phyloP scores from a whole-genome alignment of 2,329 filamentous ascomycete species.

The Pestalotiopsis sp. region DNA sequence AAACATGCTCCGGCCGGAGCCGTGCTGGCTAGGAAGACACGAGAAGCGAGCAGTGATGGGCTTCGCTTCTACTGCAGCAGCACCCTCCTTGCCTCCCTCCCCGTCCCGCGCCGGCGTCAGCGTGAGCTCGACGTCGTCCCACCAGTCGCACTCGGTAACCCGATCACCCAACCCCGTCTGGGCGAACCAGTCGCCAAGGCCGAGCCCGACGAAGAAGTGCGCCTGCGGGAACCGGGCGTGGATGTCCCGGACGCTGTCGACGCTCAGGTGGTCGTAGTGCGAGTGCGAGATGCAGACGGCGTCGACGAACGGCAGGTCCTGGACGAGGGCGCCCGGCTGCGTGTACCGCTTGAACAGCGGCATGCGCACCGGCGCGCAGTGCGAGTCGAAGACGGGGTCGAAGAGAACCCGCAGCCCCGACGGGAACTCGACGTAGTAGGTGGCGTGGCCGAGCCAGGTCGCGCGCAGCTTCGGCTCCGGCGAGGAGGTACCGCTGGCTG shows the following conservation, averaged over 20 bases:
- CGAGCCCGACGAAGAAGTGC: constrained; percentile 87
- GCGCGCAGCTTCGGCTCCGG: constrained; percentile 65
- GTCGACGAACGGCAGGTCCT: constrained; percentile 77
- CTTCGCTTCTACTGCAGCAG: constrained; percentile 31
- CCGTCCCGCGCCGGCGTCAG: constrained; percentile 40
- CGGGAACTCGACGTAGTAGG: constrained; percentile 90
- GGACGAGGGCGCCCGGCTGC: constrained; percentile 72
- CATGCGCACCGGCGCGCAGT: constrained; percentile 76
- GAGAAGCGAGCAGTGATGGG: constrained; percentile 73
- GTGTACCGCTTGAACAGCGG: constrained; percentile 80
- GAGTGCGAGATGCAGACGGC: constrained; percentile 83
- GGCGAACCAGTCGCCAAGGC: constrained; percentile 82
- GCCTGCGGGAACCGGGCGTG: constrained; percentile 72
- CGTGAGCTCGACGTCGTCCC: constrained; percentile 79
- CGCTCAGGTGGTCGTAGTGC: constrained; percentile 91
- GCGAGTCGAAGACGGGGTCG: constrained; percentile 89
- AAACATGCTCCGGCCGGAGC: constrained; percentile 66
- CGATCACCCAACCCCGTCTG: constrained; percentile 66
- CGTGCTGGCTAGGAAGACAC: constrained; percentile 85
- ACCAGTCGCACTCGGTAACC: constrained; percentile 93
- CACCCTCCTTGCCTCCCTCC: constrained; percentile 30
- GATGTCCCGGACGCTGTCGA: constrained; percentile 73
- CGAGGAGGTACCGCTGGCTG: constrained; percentile 32
- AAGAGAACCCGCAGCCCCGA: constrained; percentile 85
- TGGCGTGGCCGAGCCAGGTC: constrained; percentile 95